These are phyloP conservation scores for Cytauxzoon felis DNA, from an alignment of 169 alveolate species.

Conservation along the genomic window DNA sequence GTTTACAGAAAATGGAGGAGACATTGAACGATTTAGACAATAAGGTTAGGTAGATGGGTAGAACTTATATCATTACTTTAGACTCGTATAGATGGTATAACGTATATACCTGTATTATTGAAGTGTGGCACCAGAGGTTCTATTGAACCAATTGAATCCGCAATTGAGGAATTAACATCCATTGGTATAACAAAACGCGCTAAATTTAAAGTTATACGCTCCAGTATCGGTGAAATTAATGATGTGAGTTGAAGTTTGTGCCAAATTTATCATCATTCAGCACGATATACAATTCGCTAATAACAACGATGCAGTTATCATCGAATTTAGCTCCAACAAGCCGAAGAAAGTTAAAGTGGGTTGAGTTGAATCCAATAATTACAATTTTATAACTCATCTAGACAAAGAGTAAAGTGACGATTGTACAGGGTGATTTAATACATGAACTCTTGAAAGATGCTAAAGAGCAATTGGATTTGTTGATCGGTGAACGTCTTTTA, in stretches of 20 bases:
- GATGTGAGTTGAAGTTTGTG: background rate
- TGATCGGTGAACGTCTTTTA: conserved; percentile 23
- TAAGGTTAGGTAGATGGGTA: too few relatives aligned
- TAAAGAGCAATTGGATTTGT: background rate
- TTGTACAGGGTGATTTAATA: conserved; percentile 33
- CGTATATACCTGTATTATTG: conserved; percentile 18
- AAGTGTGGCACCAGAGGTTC: conserved; percentile 29
- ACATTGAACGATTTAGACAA: too few relatives aligned
- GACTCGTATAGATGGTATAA: background rate
- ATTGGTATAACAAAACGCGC: background rate
- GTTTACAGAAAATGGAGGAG: too few relatives aligned
- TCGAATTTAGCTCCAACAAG: conserved; percentile 10
- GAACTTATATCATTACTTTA: too few relatives aligned
- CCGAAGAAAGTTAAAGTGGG: conserved; percentile 14
- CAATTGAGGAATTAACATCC: conserved; percentile 1
- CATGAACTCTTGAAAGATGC: conserved; percentile 35
- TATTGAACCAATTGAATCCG: conserved; percentile 16
- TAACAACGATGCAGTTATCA: conserved; percentile 9
- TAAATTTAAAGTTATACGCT: conserved; percentile 1
- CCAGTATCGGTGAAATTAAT: background rate
- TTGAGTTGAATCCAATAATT: too few relatives aligned
- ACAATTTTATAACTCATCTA: conserved; percentile 5
- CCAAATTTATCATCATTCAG: background rate
- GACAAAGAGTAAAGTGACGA: conserved; percentile 21
- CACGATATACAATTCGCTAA: conserved; percentile 8